Evolutionary conservation across 352 stramenopile genomes (phyloP), one percentile per base, ranked within the genome.

Genomic region (Phytophthora europaea): DNA sequence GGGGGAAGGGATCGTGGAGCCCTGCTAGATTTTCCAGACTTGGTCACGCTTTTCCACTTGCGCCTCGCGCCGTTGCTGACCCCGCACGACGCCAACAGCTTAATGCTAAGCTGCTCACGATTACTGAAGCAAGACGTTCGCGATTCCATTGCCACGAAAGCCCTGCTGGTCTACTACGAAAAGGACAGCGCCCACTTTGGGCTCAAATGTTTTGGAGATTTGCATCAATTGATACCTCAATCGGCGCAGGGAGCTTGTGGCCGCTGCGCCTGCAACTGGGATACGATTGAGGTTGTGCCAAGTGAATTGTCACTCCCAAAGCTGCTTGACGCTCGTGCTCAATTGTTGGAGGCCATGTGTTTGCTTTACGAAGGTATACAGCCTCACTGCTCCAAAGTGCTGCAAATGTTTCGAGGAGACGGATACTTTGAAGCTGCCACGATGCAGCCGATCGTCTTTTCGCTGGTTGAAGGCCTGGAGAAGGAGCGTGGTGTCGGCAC

Each of bases 341-440:
- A 61, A 36, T 28, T 68, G 36, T 20, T 68, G 34, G 50, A 61
- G 34, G 38, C 50, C 18, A 61, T 68, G 51, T 68, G 61, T n/a
- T 31, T 68, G 16, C 28, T 61, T 4, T 55, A 61, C 34, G n/a
- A 54, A 18, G 61, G 61, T 3, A 68, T 68, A 16, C 16, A 43
- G 4, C 50, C n/a, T 16, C 23, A 55, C 22, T 68, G 61, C 26
- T 68, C 61, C 26, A 50, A 50, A 33, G 13, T 64, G 28, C 45
- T 70, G 5, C 50, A 22, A 22, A 36, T 56, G 50, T 56, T 56
- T 56, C 10, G 26, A 9, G 50, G 23, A 36, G 26, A 28, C 16
- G 55, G 61, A 6, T 61, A 26, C 10, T 45, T 53, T 20, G 13
- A 26, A 54, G 31, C 22, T n/a, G 50, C 16, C 34, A 61, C 50